These are phyloP conservation scores for Phlegmacium glaucopus DNA, from an alignment of 768 basidiomycete genomes.

Conservation along the genomic window DNA sequence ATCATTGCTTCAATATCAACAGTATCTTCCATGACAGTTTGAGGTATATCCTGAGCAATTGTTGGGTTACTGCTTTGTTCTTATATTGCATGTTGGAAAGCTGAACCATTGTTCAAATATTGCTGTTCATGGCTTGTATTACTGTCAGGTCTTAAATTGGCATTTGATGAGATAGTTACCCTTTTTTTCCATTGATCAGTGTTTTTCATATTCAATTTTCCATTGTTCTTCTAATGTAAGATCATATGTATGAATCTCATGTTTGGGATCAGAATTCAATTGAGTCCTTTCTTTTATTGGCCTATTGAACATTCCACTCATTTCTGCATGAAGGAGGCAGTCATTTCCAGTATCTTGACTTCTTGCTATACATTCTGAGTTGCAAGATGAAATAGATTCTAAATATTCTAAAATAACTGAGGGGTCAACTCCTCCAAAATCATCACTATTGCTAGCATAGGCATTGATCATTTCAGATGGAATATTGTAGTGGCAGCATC, in stretches of 20 bases:
- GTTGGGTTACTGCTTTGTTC: neutral
- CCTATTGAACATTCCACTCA: slow-evolving; percentile 1
- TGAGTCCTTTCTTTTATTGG: neutral
- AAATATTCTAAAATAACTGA: neutral
- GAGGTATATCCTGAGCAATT: too few species aligned
- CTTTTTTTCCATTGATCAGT: neutral
- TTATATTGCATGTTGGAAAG: neutral
- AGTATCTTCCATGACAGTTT: neutral
- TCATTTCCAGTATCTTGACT: neutral
- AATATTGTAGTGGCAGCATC: too few species aligned
- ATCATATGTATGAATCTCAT: neutral
- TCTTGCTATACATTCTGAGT: neutral
- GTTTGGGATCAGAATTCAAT: slow-evolving; percentile 30
- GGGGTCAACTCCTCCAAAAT: neutral
- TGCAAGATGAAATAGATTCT: neutral
- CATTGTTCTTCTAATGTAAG: neutral
- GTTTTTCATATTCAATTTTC: neutral
- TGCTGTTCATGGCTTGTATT: neutral
- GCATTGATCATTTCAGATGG: neutral
- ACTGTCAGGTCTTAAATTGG: neutral
- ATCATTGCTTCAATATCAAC: neutral
- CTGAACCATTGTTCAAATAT: neutral
- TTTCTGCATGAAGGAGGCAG: slow-evolving; percentile 1
- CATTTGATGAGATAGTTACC: neutral
- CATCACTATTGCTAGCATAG: neutral